phyloP scores from a whole-genome alignment of 192 early-diverging fungal genomes.

The Chytriomyces sp. region DNA sequence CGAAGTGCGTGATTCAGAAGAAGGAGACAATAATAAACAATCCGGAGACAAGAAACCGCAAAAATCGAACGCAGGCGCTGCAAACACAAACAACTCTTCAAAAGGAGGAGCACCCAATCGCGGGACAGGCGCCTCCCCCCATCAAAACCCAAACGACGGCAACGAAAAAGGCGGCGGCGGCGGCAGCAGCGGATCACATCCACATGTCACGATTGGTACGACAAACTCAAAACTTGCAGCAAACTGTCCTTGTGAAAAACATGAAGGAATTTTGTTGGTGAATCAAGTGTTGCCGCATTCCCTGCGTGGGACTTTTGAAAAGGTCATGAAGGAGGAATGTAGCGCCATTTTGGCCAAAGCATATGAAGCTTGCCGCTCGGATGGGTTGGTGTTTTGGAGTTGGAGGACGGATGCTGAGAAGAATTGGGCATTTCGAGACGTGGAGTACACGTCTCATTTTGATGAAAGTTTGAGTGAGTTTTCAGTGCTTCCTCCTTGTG shows the following conservation, averaged over 20 bases:
- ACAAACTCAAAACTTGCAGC: not conserved
- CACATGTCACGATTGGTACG: not conserved
- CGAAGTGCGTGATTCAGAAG: not conserved
- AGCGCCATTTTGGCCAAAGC: not conserved
- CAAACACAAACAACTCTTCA: no score
- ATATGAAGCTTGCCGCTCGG: not conserved
- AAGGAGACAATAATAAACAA: not conserved
- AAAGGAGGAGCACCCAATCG: no score
- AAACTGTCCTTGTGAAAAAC: constrained; percentile 11
- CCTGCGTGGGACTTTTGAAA: not conserved
- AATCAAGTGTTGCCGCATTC: constrained; percentile 2
- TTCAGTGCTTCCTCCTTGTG: not conserved
- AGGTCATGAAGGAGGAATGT: constrained; percentile 10
- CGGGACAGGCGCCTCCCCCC: no score
- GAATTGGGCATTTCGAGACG: not conserved
- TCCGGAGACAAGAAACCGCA: no score
- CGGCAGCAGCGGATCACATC: no score
- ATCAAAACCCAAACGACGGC: not conserved
- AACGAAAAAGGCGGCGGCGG: not conserved
- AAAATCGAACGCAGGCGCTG: no score
- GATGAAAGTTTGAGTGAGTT: not conserved
- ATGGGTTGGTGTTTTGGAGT: constrained; percentile 22
- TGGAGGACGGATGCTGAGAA: constrained; percentile 1
- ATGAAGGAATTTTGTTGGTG: constrained; percentile 6
- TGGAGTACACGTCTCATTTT: constrained; percentile 21